Conservation (phyloP, 2,329 filamentous ascomycete species). For the Fusarium nodosum region DNA sequence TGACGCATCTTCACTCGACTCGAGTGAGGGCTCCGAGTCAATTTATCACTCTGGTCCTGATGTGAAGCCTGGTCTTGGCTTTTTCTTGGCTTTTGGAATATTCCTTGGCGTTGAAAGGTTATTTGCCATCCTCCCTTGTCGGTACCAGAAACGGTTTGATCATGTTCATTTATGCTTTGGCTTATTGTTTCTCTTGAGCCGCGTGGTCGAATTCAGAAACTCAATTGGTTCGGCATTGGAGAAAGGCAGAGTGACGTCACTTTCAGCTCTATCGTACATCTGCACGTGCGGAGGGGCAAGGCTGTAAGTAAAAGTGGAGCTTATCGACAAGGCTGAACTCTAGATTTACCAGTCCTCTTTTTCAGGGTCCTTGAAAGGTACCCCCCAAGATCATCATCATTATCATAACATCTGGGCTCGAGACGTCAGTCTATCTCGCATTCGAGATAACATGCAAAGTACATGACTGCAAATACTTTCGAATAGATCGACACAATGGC, state of each 20-base stretch:
- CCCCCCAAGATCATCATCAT: neutral
- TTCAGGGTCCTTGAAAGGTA: constrained; percentile 13
- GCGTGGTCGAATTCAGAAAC: constrained; percentile 35
- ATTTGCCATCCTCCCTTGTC: constrained; percentile 11
- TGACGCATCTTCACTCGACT: constrained; percentile 1
- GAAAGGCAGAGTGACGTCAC: constrained; percentile 39
- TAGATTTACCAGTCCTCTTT: constrained; percentile 28
- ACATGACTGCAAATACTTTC: neutral
- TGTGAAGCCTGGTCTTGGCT: constrained; percentile 14
- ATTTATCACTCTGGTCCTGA: constrained; percentile 15
- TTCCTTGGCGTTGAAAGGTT: constrained; percentile 19
- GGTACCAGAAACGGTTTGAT: constrained; percentile 12
- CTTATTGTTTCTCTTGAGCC: constrained; percentile 14
- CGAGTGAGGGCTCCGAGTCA: constrained; percentile 7
- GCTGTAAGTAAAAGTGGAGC: constrained; percentile 1
- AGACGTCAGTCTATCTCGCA: neutral
- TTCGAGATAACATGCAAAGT: constrained; percentile 11
- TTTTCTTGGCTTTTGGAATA: constrained; percentile 23
- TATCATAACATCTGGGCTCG: too few species aligned
- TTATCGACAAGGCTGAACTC: constrained; percentile 37
- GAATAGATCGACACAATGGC: constrained; percentile 44
- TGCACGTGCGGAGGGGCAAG: constrained; percentile 37
- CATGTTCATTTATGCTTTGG: constrained; percentile 4
- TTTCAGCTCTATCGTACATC: constrained; percentile 22
- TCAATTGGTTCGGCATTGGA: constrained; percentile 42